Percentiles rank a stretch among this genome's conserved stretches.
Evolutionary conservation across 2,329 filamentous ascomycete species (phyloP).

Genomic region (Passalora sequoiae): DNA sequence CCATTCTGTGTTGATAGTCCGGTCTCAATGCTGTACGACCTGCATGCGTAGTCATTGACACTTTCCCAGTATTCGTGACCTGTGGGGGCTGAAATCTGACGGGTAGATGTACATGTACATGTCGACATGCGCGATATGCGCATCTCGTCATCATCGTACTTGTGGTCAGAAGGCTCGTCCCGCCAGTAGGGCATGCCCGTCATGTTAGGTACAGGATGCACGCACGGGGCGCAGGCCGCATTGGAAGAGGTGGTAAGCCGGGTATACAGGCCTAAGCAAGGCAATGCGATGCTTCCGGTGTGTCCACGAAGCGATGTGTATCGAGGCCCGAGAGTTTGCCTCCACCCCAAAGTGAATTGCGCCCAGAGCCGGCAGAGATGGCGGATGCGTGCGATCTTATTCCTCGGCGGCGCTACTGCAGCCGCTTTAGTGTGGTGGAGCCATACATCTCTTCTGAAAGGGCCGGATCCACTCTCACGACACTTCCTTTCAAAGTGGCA

Average conservation of each 20-base stretch:
- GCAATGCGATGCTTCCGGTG: constrained; percentile 1
- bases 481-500: too few relatives aligned
- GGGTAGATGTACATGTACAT: too few relatives aligned
- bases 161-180: constrained; percentile 1
- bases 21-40: too few relatives aligned
- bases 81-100: too few relatives aligned
- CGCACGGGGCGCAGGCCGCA: background rate
- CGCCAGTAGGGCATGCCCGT: background rate
- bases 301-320: background rate
- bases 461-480: background rate
- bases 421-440: background rate
- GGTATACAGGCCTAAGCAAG: background rate
- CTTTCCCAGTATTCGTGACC: too few relatives aligned
- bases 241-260: constrained; percentile 3
- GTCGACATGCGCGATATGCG: background rate
- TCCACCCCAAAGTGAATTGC: too few relatives aligned
- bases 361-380: background rate
- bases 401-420: background rate
- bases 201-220: constrained; percentile 1
- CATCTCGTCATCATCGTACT: constrained; percentile 3
- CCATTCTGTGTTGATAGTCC: too few relatives aligned
- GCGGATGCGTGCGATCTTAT: constrained; percentile 2
- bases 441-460: background rate
- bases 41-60: too few relatives aligned
- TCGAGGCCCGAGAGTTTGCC: background rate